phyloP scores from a whole-genome alignment of 345 rosid species.

The Trapa incisa region DNA sequence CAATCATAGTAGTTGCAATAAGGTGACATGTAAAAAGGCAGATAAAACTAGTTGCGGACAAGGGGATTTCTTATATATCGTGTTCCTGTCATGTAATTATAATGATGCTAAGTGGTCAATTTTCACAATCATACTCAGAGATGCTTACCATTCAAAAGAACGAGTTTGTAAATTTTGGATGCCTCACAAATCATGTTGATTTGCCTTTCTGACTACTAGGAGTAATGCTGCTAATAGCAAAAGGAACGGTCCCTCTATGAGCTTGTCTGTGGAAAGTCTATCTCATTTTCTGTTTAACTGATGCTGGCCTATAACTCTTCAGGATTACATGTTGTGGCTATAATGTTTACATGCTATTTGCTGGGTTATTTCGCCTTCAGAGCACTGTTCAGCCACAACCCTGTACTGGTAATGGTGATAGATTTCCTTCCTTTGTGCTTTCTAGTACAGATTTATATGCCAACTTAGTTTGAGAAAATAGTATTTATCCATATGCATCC shows the following conservation, averaged over 20 bases:
- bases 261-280: background rate
- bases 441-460: background rate
- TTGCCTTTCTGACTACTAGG: background rate
- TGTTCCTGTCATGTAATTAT: too few species aligned
- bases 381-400: conserved; percentile 66
- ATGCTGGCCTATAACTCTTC: conserved; percentile 7
- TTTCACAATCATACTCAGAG: too few species aligned
- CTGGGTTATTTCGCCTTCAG: conserved; percentile 71
- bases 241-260: background rate
- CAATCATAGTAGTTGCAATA: background rate
- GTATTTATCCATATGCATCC: background rate
- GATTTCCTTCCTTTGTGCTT: background rate
- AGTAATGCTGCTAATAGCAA: background rate
- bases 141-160: too few species aligned
- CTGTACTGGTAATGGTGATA: conserved; percentile 39
- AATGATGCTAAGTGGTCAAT: too few species aligned
- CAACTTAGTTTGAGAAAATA: background rate
- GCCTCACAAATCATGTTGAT: background rate
- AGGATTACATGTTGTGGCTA: conserved; percentile 80
- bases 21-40: too few species aligned
- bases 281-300: conserved; percentile 2
- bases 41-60: too few species aligned
- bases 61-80: too few species aligned
- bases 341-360: conserved; percentile 92
- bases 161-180: too few species aligned